phyloP scores from a whole-genome alignment of 2,329 filamentous ascomycete genomes.

The Diaporthe velutina region DNA sequence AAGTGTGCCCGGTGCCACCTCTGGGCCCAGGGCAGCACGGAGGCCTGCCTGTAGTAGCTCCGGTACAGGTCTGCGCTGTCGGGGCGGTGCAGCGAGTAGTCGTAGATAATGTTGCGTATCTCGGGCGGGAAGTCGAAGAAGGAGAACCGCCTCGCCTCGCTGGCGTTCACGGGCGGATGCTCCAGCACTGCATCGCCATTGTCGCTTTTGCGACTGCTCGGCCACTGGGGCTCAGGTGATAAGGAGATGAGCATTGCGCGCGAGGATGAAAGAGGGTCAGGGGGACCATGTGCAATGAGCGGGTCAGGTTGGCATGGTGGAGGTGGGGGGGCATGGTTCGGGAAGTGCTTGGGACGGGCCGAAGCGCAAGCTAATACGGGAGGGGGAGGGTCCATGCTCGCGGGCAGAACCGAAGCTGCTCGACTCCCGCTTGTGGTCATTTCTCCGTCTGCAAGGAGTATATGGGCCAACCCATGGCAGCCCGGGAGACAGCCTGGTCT shows the following conservation, averaged over 20 bases:
- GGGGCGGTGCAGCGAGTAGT: constrained; percentile 47
- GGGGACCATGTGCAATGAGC: not conserved
- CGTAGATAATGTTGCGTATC: constrained; percentile 52
- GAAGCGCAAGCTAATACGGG: constrained; percentile 21
- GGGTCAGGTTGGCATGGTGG: not conserved
- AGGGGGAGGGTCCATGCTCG: constrained; percentile 7
- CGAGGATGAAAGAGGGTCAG: not conserved
- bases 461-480: not conserved
- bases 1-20: constrained; percentile 33
- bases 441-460: not conserved
- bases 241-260: not conserved
- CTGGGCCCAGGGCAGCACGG: not conserved
- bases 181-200: not conserved
- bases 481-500: not conserved
- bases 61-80: constrained; percentile 47
- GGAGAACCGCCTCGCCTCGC: constrained; percentile 26
- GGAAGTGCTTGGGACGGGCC: constrained; percentile 2
- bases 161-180: too few relatives aligned
- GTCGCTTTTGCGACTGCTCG: not conserved
- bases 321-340: not conserved
- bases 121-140: constrained; percentile 51
- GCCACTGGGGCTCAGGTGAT: not conserved
- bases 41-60: constrained; percentile 46
- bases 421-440: not conserved
- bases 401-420: not conserved